Evolutionary conservation across 495 filamentous ascomycete species (phyloP), one percentile per base, ranked within the genome.

Genomic region (Cairneyella variabilis): DNA sequence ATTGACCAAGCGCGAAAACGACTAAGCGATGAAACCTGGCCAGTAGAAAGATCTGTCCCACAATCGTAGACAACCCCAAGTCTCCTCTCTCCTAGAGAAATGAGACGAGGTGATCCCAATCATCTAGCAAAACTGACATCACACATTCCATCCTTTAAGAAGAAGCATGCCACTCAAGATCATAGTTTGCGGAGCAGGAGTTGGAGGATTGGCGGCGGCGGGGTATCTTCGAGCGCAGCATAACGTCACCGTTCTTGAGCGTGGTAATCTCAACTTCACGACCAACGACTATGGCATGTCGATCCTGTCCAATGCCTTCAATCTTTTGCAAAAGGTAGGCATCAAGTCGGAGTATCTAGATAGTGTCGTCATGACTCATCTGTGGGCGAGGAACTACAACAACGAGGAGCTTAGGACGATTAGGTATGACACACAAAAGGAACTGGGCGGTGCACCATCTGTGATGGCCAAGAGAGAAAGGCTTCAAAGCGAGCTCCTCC

Each of bases 161-260:
- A 14, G 36, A 12, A 39, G 4, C 36, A 39, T 39, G 36, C 36
- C 36, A n/a, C 44, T 66, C 1, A 56, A 56, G 0, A 64, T 66
- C 11, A 57, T 64, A 25, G 57, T 66, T 23, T 63, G 58, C 21
- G 63, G 61, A 11, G 58, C 45, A 7, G 63, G 63, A 17, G 59
- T 66, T 23, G 63, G 61, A 12, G 61, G 63, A 0, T 56, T 64
- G 5, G 42, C 61, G 20, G 63, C 55, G 16, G 63, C 63, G 20
- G 61, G 61, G 12, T 64, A 56, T 27, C 61, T 64, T 20, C 63
- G 63, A 26, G 58, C 58, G 18, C 57, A 56, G 16, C 61, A 66
- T 23, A 28, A 61, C 14, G 63, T 66, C 39, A 66, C 63, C 1
- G 44, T 66, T 34, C 63, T 66, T 25, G 61, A 66, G 49, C 61